Evolutionary conservation across 176 grass and related monocot genomes (phyloP).

Genomic region (Carex scoparia): DNA sequence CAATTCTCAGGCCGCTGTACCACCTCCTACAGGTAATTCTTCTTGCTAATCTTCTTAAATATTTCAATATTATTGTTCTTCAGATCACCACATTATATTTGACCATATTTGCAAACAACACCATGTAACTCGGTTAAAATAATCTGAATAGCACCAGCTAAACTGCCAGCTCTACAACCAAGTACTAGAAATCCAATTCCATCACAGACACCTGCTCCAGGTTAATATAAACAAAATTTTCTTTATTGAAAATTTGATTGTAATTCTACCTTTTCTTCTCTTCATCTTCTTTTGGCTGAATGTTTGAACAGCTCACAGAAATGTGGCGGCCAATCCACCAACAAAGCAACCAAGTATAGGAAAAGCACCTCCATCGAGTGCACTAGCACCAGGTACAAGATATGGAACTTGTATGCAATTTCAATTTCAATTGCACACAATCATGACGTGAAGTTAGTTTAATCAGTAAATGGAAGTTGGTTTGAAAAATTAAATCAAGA

Average conservation of each 20-base stretch:
- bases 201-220: conserved; percentile 16
- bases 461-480: background rate
- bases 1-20: conserved; percentile 39
- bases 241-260: conserved; percentile 2
- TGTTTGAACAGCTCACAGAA: conserved; percentile 22
- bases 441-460: background rate
- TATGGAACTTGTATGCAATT: background rate
- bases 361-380: conserved; percentile 30
- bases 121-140: background rate
- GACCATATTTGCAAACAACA: background rate
- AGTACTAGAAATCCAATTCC: conserved; percentile 17
- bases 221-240: background rate
- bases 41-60: background rate
- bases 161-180: conserved; percentile 6
- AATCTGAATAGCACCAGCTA: background rate
- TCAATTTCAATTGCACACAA: background rate
- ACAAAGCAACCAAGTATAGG: conserved; percentile 28
- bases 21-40: conserved; percentile 48
- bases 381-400: conserved; percentile 40
- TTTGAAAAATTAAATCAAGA: background rate
- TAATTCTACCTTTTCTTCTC: conserved; percentile 23
- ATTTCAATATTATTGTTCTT: background rate
- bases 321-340: conserved; percentile 32
- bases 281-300: conserved; percentile 12
- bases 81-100: background rate